Evolutionary conservation across 345 rosid genomes (phyloP).

Genomic region (Clarkia xantiana): DNA sequence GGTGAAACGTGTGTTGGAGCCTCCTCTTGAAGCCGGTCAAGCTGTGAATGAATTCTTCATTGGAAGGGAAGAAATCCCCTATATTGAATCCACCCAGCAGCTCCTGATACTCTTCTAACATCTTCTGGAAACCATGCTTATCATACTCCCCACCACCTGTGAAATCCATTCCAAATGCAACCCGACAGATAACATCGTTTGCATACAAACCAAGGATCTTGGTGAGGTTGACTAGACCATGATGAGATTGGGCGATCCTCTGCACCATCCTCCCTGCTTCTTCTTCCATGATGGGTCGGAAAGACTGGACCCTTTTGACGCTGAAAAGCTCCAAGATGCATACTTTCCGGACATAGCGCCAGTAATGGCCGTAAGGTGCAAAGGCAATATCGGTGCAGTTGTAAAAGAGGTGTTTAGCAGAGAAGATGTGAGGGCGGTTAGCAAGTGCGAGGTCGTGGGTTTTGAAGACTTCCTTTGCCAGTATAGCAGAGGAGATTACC

Average conservation of each 20-base stretch:
- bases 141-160: slow-evolving; percentile 20
- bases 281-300: slow-evolving; percentile 20
- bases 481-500: slow-evolving; percentile 27
- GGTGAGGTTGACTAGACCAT: slow-evolving; percentile 15
- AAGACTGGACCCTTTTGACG: slow-evolving; percentile 22
- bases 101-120: slow-evolving; percentile 32
- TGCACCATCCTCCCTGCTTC: slow-evolving; percentile 22
- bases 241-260: slow-evolving; percentile 15
- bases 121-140: slow-evolving; percentile 26
- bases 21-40: slow-evolving; percentile 23
- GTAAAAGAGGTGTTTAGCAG: slow-evolving; percentile 24
- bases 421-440: slow-evolving; percentile 23
- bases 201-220: slow-evolving; percentile 18
- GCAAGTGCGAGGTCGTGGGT: slow-evolving; percentile 30
- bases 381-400: slow-evolving; percentile 22
- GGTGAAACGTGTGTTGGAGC: slow-evolving; percentile 13
- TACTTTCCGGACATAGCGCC: slow-evolving; percentile 28
- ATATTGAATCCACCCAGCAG: slow-evolving; percentile 21
- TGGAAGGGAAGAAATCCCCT: slow-evolving; percentile 29
- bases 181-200: slow-evolving; percentile 21
- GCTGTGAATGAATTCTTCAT: slow-evolving; percentile 27
- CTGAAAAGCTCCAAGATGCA: slow-evolving; percentile 28
- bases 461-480: slow-evolving; percentile 27
- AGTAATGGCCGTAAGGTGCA: slow-evolving; percentile 27
- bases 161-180: slow-evolving; percentile 22